A percentile compares a stretch with the other conserved stretches of the same genome.
Conservation (phyloP, 1,139 yeast species). For the Yamadazyma friedrichii region DNA sequence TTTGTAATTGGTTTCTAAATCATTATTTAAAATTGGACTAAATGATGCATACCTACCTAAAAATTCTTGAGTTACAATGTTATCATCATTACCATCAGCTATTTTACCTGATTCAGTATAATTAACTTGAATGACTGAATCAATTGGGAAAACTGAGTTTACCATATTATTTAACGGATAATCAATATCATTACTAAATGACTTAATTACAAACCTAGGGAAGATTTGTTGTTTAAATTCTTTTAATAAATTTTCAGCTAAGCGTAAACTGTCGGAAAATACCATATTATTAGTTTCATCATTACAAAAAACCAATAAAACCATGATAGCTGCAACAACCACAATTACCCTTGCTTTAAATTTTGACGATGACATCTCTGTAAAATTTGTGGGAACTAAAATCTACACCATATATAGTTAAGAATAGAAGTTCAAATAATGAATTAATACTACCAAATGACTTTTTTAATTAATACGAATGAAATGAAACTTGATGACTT, state of each 20-base stretch:
- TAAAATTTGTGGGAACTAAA: neutral
- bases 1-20: conserved; percentile 23
- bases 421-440: too few relatives aligned
- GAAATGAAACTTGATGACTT: neutral
- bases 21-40: conserved; percentile 32
- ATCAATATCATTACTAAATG: conserved; percentile 24
- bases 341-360: conserved; percentile 1
- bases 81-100: conserved; percentile 3
- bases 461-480: too few relatives aligned
- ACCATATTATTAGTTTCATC: neutral
- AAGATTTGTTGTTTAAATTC: conserved; percentile 22
- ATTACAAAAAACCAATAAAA: conserved; percentile 1
- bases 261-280: conserved; percentile 22
- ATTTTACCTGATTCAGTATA: conserved; percentile 14
- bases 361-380: neutral
- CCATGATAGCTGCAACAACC: neutral
- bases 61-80: conserved; percentile 18
- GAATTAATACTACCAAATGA: too few relatives aligned
- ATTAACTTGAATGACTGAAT: conserved; percentile 33
- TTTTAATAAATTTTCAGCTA: conserved; percentile 26
- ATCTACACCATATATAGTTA: neutral
- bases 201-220: neutral
- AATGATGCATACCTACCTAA: conserved; percentile 45
- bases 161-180: conserved; percentile 38
- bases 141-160: conserved; percentile 45